These are phyloP conservation scores for Groenewaldozyma tartarivorans DNA, from an alignment of 805 yeast species.

Conservation along the genomic window DNA sequence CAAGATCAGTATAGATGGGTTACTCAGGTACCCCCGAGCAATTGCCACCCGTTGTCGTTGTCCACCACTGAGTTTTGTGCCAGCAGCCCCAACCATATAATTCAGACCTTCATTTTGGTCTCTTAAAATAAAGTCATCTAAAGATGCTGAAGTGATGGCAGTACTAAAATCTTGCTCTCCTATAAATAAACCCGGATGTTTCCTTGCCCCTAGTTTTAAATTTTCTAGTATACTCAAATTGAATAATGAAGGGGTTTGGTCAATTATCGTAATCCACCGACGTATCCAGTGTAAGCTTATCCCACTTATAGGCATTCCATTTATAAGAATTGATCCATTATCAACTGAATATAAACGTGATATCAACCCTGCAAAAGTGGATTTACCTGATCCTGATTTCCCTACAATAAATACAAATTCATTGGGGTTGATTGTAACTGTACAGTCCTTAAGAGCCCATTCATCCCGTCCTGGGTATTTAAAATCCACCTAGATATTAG, in stretches of 20 bases:
- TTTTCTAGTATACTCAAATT: slow-evolving; percentile 55
- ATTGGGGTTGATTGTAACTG: slow-evolving; percentile 37
- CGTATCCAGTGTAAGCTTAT: slow-evolving; percentile 45
- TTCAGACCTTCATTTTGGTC: slow-evolving; percentile 47
- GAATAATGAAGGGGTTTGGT: slow-evolving; percentile 61
- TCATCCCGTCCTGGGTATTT: slow-evolving; percentile 50
- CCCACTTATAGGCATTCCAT: slow-evolving; percentile 37
- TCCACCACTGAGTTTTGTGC: slow-evolving; percentile 71
- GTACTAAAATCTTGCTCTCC: slow-evolving; percentile 37
- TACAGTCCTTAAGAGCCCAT: slow-evolving; percentile 38
- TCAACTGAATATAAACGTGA: slow-evolving; percentile 45
- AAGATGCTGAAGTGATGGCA: background rate
- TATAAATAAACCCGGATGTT: slow-evolving; percentile 18
- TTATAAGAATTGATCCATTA: slow-evolving; percentile 51
- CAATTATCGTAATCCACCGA: slow-evolving; percentile 60
- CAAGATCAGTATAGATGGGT: slow-evolving; percentile 65
- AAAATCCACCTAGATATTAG: slow-evolving; percentile 31
- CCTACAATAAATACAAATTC: slow-evolving; percentile 65
- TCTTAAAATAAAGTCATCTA: slow-evolving; percentile 40
- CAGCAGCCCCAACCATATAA: slow-evolving; percentile 38
- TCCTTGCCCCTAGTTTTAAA: slow-evolving; percentile 40
- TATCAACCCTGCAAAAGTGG: slow-evolving; percentile 61
- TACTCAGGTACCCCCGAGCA: slow-evolving; percentile 70
- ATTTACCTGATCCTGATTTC: slow-evolving; percentile 87
- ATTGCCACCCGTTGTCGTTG: slow-evolving; percentile 77